Evolutionary conservation across 148 eudicot species (phyloP).

Genomic region (Mesembryanthemum crystallinum): DNA sequence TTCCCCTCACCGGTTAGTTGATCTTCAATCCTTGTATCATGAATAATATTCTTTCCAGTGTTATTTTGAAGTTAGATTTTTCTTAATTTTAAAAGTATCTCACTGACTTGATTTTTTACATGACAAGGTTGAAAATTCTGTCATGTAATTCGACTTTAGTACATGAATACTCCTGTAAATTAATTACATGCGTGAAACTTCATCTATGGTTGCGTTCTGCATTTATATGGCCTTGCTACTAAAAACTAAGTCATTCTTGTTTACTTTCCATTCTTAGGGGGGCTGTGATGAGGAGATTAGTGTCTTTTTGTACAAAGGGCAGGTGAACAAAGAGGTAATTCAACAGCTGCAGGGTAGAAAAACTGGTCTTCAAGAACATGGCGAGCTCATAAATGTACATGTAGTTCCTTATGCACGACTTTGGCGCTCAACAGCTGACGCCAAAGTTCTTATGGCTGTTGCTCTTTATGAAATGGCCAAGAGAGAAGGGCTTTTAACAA

Average conservation of each 20-base stretch:
- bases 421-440: slow-evolving; percentile 88
- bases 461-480: slow-evolving; percentile 93
- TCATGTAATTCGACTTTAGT: neutral
- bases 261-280: slow-evolving; percentile 42
- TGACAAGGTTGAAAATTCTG: neutral
- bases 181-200: neutral
- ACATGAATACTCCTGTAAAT: neutral
- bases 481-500: slow-evolving; percentile 57
- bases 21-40: neutral
- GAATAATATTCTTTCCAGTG: neutral
- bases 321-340: slow-evolving; percentile 58
- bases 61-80: neutral
- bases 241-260: neutral
- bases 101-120: neutral
- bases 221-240: neutral
- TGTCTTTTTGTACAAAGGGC: slow-evolving; percentile 64
- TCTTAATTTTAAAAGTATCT: too few relatives aligned
- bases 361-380: slow-evolving; percentile 81
- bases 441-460: slow-evolving; percentile 77
- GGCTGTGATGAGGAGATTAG: slow-evolving; percentile 93
- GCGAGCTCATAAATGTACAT: slow-evolving; percentile 80
- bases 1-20: slow-evolving; percentile 85
- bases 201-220: neutral
- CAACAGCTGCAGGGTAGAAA: slow-evolving; percentile 74
- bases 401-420: slow-evolving; percentile 74